Conservation (phyloP, 2,329 filamentous ascomycete species). For the Alternaria angustiovoidea region DNA sequence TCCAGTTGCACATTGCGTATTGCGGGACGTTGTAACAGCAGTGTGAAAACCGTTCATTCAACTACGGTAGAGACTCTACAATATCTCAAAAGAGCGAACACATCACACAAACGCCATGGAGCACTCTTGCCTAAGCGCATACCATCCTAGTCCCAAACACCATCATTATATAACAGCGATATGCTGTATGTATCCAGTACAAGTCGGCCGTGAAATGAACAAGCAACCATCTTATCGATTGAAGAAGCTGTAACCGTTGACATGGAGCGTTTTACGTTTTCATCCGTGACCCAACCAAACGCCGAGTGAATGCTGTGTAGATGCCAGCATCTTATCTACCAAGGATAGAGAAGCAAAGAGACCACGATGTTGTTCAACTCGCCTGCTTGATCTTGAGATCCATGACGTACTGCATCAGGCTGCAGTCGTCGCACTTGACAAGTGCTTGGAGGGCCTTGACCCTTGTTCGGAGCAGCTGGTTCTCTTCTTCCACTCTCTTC, state of each 20-base stretch:
- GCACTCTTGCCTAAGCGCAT: slow-evolving; percentile 18
- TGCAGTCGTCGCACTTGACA: slow-evolving; percentile 58
- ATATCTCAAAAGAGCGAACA: slow-evolving; percentile 5
- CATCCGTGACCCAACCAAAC: slow-evolving; percentile 19
- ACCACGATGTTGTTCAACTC: neutral
- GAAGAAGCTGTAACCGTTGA: neutral
- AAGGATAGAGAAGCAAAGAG: neutral
- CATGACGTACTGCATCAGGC: slow-evolving; percentile 55
- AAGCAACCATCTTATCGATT: neutral
- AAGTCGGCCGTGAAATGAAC: slow-evolving; percentile 1
- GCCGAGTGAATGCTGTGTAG: slow-evolving; percentile 27
- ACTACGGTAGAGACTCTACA: neutral
- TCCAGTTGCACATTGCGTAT: neutral
- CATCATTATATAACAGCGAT: slow-evolving; percentile 20
- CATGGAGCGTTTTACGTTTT: slow-evolving; percentile 6
- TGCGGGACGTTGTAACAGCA: neutral
- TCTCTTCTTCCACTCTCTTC: slow-evolving; percentile 50
- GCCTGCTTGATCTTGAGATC: slow-evolving; percentile 50
- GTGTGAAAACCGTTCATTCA: slow-evolving; percentile 2
- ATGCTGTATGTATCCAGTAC: neutral
- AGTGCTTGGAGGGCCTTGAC: slow-evolving; percentile 55
- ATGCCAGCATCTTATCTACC: slow-evolving; percentile 20
- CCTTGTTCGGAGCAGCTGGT: slow-evolving; percentile 48
- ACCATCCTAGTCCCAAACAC: slow-evolving; percentile 12
- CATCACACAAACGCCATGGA: slow-evolving; percentile 17